A percentile compares a stretch with the other conserved stretches of the same genome.
These are phyloP conservation scores for Penicillium sp. DNA, from an alignment of 2,329 filamentous ascomycete species.

Conservation along the genomic window DNA sequence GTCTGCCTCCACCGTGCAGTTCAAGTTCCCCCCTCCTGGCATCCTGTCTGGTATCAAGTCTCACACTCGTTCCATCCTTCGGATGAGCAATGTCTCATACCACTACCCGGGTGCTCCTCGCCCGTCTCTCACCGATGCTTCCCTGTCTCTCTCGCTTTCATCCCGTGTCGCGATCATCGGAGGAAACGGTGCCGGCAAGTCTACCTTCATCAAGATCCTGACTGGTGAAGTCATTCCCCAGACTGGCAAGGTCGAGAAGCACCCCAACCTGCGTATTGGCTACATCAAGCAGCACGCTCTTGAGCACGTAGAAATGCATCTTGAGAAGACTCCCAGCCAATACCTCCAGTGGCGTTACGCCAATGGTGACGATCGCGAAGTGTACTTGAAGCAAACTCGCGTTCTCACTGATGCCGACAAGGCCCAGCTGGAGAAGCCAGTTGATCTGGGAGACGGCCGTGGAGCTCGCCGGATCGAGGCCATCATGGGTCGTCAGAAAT, in stretches of 20 bases:
- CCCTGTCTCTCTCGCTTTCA: constrained; percentile 82
- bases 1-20: constrained; percentile 80
- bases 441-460: constrained; percentile 81
- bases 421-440: constrained; percentile 83
- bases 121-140: constrained; percentile 81
- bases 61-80: constrained; percentile 85
- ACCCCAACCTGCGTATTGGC: constrained; percentile 95
- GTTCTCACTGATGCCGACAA: constrained; percentile 80
- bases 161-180: constrained; percentile 96
- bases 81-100: constrained; percentile 88
- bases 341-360: constrained; percentile 98
- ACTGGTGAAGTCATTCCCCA: constrained; percentile 88
- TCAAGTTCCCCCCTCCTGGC: constrained; percentile 96
- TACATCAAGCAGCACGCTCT: constrained; percentile 99
- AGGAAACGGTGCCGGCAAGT: constrained; percentile 96
- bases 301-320: constrained; percentile 98
- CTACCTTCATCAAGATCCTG: constrained; percentile 93
- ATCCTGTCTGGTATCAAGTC: constrained; percentile 96
- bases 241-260: constrained; percentile 87
- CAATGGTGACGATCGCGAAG: constrained; percentile 94
- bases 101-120: constrained; percentile 89
- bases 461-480: constrained; percentile 75
- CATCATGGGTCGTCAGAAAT: constrained; percentile 95
- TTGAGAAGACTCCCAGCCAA: constrained; percentile 98
- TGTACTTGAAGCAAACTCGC: constrained; percentile 96